Base-by-base conservation (phyloP, 257 asterid genomes). In the Ocimum tenuiflorum region DNA sequence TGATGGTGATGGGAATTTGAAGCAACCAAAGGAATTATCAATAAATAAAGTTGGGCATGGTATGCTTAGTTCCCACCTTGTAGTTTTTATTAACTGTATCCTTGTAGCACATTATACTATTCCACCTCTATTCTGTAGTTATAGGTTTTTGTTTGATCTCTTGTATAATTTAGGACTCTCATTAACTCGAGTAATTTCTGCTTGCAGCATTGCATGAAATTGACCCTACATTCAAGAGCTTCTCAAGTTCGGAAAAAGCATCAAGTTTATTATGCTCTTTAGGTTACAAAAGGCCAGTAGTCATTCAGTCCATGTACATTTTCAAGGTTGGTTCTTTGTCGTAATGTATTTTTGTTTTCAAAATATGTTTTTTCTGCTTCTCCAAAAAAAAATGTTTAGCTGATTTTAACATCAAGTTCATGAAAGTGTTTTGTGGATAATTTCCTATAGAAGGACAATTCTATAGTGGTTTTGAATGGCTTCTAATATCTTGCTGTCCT, bases 41-140 rank as follows among this genome's bases (percentile, higher is more conserved):
- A 84, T 86, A 36, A 86, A 88, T 80, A 88, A 88, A 88, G 96
- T 88, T 71, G 94, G 96, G n/a, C 91, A 88, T 62, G 96, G 94
- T 86, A 88, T 62, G 68, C 62, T 54, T 48, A 35, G 49, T 24
- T 42, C 17, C 8, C 39, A 24, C 60, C 43, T 63, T 47, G 19
- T 24, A 9, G 54, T 39, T 55, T 54, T n/a, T 1, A 20, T 59
- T 14, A 43, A 60, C 45, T 39, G 3, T 20, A 33, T 63, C 23
- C 29, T 51, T 55, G 11, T 58, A 38, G 17, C 20, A 36, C 17
- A 31, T 33, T 33, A 6, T 33, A 17, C 8, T 52, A 5, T 53
- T 43, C 47, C 23, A 20, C 45, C 4, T 20, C 31, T n/a, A 7
- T 3, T 42, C 31, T 24, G 8, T 42, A 45, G 18, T 49, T n/a